phyloP scores from a whole-genome alignment of 345 rosid genomes.

The Punica granatum region DNA sequence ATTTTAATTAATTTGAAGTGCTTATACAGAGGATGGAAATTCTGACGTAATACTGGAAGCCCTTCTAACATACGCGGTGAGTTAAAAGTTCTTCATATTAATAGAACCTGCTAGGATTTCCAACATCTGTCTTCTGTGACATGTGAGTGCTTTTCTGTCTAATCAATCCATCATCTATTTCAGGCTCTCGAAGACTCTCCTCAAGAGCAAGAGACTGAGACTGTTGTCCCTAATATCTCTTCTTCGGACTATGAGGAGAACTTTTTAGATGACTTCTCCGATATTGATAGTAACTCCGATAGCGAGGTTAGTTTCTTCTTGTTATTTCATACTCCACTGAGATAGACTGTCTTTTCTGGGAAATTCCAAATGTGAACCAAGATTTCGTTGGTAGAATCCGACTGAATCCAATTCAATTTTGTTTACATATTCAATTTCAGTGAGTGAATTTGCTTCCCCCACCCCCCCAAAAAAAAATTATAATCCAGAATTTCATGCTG shows the following conservation, averaged over 20 bases:
- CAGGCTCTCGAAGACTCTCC: slow-evolving; percentile 54
- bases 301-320: slow-evolving; percentile 41
- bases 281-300: slow-evolving; percentile 37
- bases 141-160: not conserved
- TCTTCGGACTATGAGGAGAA: slow-evolving; percentile 45
- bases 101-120: not conserved
- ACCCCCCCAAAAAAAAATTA: too few species aligned
- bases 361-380: not conserved
- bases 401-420: not conserved
- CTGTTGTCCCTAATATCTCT: slow-evolving; percentile 29
- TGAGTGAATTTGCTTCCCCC: not conserved
- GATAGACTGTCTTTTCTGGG: not conserved
- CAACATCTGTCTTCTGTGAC: not conserved
- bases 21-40: slow-evolving; percentile 42
- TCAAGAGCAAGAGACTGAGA: slow-evolving; percentile 16
- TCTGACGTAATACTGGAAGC: slow-evolving; percentile 39
- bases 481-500: too few species aligned
- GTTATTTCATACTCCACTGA: not conserved
- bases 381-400: not conserved
- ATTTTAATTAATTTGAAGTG: slow-evolving; percentile 10
- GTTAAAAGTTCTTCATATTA: slow-evolving; percentile 6
- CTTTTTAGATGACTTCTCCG: slow-evolving; percentile 41
- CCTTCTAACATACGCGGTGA: slow-evolving; percentile 48
- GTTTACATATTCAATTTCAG: not conserved
- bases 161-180: slow-evolving; percentile 4